These are phyloP conservation scores for Hagleromyces aurorensis DNA, from an alignment of 805 yeast genomes.

Conservation along the genomic window DNA sequence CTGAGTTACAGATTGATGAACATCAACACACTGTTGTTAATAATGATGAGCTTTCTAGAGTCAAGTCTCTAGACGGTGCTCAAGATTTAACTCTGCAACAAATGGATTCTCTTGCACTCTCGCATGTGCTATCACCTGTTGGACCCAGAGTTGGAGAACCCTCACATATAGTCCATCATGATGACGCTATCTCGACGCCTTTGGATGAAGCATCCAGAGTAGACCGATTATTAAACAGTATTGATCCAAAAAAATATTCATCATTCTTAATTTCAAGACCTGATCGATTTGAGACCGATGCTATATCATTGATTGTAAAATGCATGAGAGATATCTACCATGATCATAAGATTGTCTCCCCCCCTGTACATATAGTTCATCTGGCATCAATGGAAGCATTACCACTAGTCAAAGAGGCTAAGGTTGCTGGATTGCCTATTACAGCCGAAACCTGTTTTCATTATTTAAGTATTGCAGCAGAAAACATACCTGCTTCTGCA, in stretches of 20 bases:
- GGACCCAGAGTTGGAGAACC: slow-evolving; percentile 50
- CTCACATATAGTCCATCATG: slow-evolving; percentile 26
- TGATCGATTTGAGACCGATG: slow-evolving; percentile 78
- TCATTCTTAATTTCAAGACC: slow-evolving; percentile 82
- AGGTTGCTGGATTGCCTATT: slow-evolving; percentile 48
- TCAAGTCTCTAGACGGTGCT: slow-evolving; percentile 10
- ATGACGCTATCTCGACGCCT: slow-evolving; percentile 31
- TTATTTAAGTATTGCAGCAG: slow-evolving; percentile 71
- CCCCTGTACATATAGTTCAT: slow-evolving; percentile 85
- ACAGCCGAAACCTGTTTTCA: slow-evolving; percentile 95
- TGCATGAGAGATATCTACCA: slow-evolving; percentile 39
- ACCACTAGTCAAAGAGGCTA: slow-evolving; percentile 64
- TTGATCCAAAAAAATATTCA: slow-evolving; percentile 58
- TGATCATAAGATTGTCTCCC: slow-evolving; percentile 34
- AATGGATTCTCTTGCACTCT: slow-evolving; percentile 44
- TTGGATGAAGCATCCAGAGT: slow-evolving; percentile 36
- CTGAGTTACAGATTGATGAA: slow-evolving; percentile 64
- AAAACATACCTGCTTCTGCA: slow-evolving; percentile 63
- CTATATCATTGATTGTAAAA: slow-evolving; percentile 62
- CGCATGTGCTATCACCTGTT: slow-evolving; percentile 49
- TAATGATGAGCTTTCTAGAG: slow-evolving; percentile 16
- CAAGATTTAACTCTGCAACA: slow-evolving; percentile 41
- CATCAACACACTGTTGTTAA: slow-evolving; percentile 29
- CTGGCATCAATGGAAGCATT: slow-evolving; percentile 79
- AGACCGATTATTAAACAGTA: slow-evolving; percentile 35